phyloP scores from a whole-genome alignment of 768 basidiomycete species.

The Tylopilus sp. region DNA sequence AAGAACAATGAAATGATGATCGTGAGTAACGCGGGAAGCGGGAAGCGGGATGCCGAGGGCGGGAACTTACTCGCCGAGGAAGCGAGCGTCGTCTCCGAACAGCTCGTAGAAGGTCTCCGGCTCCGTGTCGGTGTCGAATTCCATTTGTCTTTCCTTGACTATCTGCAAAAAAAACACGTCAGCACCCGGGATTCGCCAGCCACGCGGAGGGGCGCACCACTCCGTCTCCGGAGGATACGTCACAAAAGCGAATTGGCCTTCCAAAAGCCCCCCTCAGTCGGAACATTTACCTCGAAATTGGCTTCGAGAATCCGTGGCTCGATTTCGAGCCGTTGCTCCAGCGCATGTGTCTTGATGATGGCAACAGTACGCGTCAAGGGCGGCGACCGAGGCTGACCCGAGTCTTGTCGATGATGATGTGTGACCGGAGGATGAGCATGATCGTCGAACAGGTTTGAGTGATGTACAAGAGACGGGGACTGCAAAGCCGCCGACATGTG shows the following conservation, averaged over 20 bases:
- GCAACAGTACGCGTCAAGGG: constrained; percentile 64
- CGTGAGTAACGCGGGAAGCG: constrained; percentile 7
- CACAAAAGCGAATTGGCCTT: not conserved
- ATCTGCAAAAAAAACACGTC: constrained; percentile 47
- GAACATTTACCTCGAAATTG: constrained; percentile 66
- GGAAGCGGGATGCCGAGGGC: not conserved
- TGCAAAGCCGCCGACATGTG: constrained; percentile 20
- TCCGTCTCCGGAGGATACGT: constrained; percentile 1
- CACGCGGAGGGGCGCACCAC: constrained; percentile 10
- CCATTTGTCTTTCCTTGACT: constrained; percentile 86
- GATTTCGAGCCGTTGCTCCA: constrained; percentile 72
- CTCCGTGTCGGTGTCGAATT: constrained; percentile 80
- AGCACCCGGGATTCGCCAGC: constrained; percentile 15
- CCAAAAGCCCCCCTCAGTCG: constrained; percentile 4
- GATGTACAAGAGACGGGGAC: constrained; percentile 15
- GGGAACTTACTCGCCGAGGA: constrained; percentile 68
- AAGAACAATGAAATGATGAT: constrained; percentile 1
- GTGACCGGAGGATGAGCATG: constrained; percentile 1
- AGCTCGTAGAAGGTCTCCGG: constrained; percentile 76
- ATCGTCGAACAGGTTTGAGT: constrained; percentile 13
- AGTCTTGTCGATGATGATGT: constrained; percentile 5
- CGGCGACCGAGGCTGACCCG: constrained; percentile 3
- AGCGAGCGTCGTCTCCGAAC: constrained; percentile 73
- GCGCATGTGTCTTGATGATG: constrained; percentile 79
- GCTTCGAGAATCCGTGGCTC: constrained; percentile 77